These are phyloP conservation scores for Cryptococcus hybrid DNA, from an alignment of 1,284 basidiomycete species.

Conservation along the genomic window DNA sequence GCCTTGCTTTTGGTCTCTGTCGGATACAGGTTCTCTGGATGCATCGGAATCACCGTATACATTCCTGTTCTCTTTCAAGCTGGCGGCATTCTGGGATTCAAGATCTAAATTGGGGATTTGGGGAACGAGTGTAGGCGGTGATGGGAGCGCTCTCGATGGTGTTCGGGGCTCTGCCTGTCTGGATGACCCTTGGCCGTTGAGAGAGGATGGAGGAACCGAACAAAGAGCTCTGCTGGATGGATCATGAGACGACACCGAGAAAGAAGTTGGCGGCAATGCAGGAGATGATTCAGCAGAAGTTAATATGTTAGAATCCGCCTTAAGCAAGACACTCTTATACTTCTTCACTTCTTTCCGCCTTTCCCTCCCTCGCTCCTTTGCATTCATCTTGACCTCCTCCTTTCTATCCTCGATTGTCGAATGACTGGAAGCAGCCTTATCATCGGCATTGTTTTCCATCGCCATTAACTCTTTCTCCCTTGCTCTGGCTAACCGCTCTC, in stretches of 20 bases:
- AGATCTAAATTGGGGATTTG: no score
- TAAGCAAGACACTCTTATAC: constrained; percentile 12
- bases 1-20: no score
- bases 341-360: constrained; percentile 31
- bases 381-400: constrained; percentile 4
- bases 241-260: constrained; percentile 16
- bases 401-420: neutral
- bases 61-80: no score
- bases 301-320: neutral
- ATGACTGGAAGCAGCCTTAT: neutral
- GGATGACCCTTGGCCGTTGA: no score
- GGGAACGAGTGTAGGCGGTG: no score
- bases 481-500: constrained; percentile 25
- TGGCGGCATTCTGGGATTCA: no score
- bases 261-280: constrained; percentile 1
- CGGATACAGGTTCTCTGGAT: no score
- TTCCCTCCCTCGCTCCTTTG: constrained; percentile 33
- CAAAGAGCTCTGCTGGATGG: neutral
- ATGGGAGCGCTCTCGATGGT: no score
- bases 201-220: no score
- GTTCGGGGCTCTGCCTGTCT: no score
- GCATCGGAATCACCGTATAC: no score
- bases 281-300: neutral
- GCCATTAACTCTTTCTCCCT: constrained; percentile 32
- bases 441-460: constrained; percentile 13